Evolutionary conservation across 129 eudicot species (phyloP), one percentile per base, ranked within the genome.

Genomic region (Arctium minus): DNA sequence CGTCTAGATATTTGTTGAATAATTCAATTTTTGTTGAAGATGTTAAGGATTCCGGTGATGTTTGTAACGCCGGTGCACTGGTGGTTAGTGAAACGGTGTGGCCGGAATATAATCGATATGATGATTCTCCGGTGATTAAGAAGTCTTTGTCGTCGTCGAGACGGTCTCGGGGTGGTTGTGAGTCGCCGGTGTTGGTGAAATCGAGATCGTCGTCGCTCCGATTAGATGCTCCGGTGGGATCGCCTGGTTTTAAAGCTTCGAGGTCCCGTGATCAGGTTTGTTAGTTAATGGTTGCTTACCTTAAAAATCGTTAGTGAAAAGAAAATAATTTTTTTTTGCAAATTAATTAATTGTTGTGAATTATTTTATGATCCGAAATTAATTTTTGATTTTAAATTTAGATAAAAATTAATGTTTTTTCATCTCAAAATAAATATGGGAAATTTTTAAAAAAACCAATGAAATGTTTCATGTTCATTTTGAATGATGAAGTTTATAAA

Each of bases 191-290:
- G 30, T 40, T 83, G 64, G 82, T 72, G 31, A 78, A 72, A 30
- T 72, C 83, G 0, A 36, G 83, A 62, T 78, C 89, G 13, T 65
- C 86, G 72, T 77, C 81, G 15, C 9, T 74, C 30, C 60, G 86
- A 35, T 79, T 73, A 48, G 62, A 42, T 30, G 67, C 77, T 4
- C 9, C 76, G 53, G 64, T 36, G 12, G 89, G 78, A 46, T 86
- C 89, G 11, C 80, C 80, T 0, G 30, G 72, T 37, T 73, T 73
- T 31, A 82, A 73, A 78, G 30, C 83, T 37, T 82, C 71, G 38
- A 82, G 81, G 37, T 82, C 85, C 7, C 76, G 83, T 67, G 80
- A 86, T 50, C 89, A 86, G 89, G 89, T 86, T 30, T 73, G 87
- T 42, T 56, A 33, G 3, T 33, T 33, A 8, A 65, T 65, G n/a